These are phyloP conservation scores for Bipolaris sorokiniana DNA, from an alignment of 2,329 filamentous ascomycete genomes.

Conservation along the genomic window DNA sequence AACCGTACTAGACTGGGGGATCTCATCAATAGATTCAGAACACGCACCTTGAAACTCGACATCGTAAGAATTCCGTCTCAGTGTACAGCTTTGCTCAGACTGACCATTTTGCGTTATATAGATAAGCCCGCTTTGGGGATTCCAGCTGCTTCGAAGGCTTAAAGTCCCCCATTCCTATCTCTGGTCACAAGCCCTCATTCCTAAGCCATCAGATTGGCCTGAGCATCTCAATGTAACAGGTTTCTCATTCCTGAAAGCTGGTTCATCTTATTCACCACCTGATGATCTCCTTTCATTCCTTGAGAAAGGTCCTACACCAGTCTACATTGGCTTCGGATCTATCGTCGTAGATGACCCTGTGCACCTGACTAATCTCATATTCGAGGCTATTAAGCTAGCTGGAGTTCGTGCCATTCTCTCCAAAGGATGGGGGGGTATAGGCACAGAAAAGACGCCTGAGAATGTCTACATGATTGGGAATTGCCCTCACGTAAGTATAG, in stretches of 20 bases:
- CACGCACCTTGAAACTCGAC: slow-evolving; percentile 51
- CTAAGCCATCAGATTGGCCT: slow-evolving; percentile 32
- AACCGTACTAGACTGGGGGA: slow-evolving; percentile 45
- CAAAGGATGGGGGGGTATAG: slow-evolving; percentile 59
- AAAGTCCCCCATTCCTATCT: slow-evolving; percentile 55
- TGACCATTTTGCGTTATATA: background rate
- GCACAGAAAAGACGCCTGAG: slow-evolving; percentile 41
- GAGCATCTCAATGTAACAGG: slow-evolving; percentile 51
- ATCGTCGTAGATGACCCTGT: slow-evolving; percentile 62
- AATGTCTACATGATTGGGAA: slow-evolving; percentile 60
- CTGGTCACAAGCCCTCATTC: slow-evolving; percentile 52
- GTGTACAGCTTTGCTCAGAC: background rate
- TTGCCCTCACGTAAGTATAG: slow-evolving; percentile 52
- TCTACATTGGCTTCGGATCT: slow-evolving; percentile 64
- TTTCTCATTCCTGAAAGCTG: slow-evolving; percentile 53
- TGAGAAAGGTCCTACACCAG: slow-evolving; percentile 55
- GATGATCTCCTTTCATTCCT: slow-evolving; percentile 54
- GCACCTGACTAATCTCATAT: slow-evolving; percentile 53
- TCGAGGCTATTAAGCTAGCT: slow-evolving; percentile 53
- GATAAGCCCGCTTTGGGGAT: slow-evolving; percentile 47
- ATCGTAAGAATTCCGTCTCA: slow-evolving; percentile 30
- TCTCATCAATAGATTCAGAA: slow-evolving; percentile 55
- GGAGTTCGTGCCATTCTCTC: slow-evolving; percentile 59
- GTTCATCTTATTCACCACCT: slow-evolving; percentile 50
- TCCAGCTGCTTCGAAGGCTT: slow-evolving; percentile 48